Conservation (phyloP, 129 eudicot genomes). For the Artemisia tridentata region DNA sequence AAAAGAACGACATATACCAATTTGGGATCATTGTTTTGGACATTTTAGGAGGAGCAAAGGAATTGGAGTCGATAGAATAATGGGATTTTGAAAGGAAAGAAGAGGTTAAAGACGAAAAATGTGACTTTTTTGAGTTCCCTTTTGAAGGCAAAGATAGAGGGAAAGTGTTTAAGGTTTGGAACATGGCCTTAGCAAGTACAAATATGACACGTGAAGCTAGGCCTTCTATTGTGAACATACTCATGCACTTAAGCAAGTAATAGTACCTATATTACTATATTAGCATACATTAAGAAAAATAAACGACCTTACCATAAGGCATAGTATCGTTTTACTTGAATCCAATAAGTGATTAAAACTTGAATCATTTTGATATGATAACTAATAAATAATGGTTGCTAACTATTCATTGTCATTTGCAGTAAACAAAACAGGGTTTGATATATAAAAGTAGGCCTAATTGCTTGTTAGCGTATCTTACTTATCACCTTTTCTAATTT, state of each 20-base stretch:
- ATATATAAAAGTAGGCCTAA: no score
- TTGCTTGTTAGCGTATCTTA: no score
- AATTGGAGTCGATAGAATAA: constrained; percentile 19
- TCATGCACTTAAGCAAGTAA: constrained; percentile 20
- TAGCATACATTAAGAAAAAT: background rate
- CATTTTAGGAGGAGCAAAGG: constrained; percentile 46
- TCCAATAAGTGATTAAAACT: background rate
- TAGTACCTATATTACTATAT: background rate
- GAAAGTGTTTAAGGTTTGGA: constrained; percentile 41
- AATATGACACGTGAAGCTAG: constrained; percentile 41
- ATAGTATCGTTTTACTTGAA: background rate
- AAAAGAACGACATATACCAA: constrained; percentile 44
- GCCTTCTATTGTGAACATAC: constrained; percentile 44
- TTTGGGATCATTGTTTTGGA: constrained; percentile 52
- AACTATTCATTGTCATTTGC: no score
- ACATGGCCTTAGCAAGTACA: constrained; percentile 48
- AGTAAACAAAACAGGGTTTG: no score
- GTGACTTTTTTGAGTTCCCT: constrained; percentile 35
- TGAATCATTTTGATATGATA: background rate
- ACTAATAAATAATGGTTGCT: no score
- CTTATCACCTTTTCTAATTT: no score
- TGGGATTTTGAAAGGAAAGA: constrained; percentile 18
- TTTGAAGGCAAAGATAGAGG: constrained; percentile 35
- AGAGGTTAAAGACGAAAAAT: constrained; percentile 16
- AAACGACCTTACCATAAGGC: background rate